Conservation (phyloP, 2,329 filamentous ascomycete species). For the Tympanopsis confertula region DNA sequence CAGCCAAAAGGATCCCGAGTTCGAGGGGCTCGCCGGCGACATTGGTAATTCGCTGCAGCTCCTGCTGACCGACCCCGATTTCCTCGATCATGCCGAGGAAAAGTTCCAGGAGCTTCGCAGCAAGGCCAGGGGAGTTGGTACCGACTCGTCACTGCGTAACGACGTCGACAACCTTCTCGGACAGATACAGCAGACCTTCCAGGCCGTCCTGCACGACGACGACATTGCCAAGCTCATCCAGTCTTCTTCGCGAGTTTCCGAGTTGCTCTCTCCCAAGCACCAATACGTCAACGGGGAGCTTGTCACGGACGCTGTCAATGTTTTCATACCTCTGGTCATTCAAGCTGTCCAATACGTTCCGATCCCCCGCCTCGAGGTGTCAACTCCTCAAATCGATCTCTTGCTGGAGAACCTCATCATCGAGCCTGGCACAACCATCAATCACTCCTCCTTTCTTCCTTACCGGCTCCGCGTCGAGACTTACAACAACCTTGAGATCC, state of each 20-base stretch:
- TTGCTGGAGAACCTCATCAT: constrained; percentile 83
- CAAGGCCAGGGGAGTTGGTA: constrained; percentile 50
- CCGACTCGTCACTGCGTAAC: constrained; percentile 55
- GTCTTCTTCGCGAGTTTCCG: constrained; percentile 55
- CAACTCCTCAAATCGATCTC: constrained; percentile 72
- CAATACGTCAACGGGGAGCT: constrained; percentile 59
- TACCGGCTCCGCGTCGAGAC: constrained; percentile 72
- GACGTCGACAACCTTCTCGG: constrained; percentile 64
- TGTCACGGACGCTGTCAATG: constrained; percentile 62
- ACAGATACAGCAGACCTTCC: constrained; percentile 56
- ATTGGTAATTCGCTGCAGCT: constrained; percentile 65
- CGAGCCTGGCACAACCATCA: constrained; percentile 74
- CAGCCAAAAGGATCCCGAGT: constrained; percentile 66
- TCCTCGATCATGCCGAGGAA: constrained; percentile 63
- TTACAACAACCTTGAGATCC: constrained; percentile 75
- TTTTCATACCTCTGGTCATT: constrained; percentile 70
- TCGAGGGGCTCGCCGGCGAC: constrained; percentile 66
- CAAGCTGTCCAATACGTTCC: constrained; percentile 75
- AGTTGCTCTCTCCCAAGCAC: constrained; percentile 56
- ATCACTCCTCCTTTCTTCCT: constrained; percentile 79
- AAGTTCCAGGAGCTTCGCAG: constrained; percentile 36
- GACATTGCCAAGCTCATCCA: constrained; percentile 60
- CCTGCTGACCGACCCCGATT: constrained; percentile 74
- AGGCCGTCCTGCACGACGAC: constrained; percentile 58
- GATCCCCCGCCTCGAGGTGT: constrained; percentile 80